These are phyloP conservation scores for Pontederia crassipes DNA, from an alignment of 176 grass and related monocot species.

Conservation along the genomic window DNA sequence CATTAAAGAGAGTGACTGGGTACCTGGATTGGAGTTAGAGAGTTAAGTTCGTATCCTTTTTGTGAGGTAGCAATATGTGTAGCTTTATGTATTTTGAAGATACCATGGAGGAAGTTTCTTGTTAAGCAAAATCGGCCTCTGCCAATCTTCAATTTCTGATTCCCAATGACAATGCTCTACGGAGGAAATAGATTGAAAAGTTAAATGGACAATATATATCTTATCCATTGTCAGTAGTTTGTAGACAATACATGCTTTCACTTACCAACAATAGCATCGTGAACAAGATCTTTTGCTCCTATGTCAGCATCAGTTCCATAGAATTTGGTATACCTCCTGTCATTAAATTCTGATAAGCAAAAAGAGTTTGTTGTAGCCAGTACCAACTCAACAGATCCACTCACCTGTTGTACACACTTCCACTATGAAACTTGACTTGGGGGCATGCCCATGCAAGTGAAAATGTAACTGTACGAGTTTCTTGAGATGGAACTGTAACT, in stretches of 20 bases:
- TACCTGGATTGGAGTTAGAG: constrained; percentile 48
- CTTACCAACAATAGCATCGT: constrained; percentile 78
- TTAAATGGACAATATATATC: background rate
- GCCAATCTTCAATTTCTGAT: constrained; percentile 83
- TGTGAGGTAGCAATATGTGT: background rate
- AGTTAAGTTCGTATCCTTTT: constrained; percentile 9
- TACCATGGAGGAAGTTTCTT: constrained; percentile 73
- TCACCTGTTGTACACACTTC: constrained; percentile 91
- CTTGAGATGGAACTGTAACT: constrained; percentile 45
- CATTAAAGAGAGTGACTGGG: constrained; percentile 87
- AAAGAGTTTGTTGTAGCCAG: background rate
- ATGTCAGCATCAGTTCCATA: constrained; percentile 61
- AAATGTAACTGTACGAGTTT: constrained; percentile 65
- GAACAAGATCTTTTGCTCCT: constrained; percentile 57
- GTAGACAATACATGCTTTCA: too few species aligned
- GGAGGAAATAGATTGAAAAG: background rate
- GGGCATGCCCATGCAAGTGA: constrained; percentile 92
- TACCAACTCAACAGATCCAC: background rate
- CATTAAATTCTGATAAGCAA: constrained; percentile 16
- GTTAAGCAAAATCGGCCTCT: constrained; percentile 77
- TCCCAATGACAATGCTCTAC: constrained; percentile 83
- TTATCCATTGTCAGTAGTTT: too few species aligned
- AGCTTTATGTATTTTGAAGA: constrained; percentile 7
- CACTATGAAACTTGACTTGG: constrained; percentile 86
- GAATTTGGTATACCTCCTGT: constrained; percentile 87